Percentiles rank a stretch among this genome's conserved stretches.
Conservation (phyloP, 2,329 filamentous ascomycete genomes). For the Pseudonectria buxi region DNA sequence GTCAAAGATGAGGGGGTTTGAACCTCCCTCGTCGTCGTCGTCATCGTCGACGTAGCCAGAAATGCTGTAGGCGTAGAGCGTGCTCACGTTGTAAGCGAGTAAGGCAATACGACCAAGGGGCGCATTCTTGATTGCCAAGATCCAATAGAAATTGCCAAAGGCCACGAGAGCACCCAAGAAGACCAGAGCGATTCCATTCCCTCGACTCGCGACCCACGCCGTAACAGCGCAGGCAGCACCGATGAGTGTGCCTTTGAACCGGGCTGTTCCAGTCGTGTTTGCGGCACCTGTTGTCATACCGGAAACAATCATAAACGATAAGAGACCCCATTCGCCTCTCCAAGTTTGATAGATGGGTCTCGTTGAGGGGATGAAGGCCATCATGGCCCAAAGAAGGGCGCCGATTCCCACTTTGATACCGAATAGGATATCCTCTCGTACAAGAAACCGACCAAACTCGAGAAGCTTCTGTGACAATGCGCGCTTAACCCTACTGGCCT, state of each 20-base stretch:
- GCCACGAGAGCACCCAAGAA: constrained; percentile 77
- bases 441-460: constrained; percentile 39
- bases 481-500: constrained; percentile 38
- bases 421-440: constrained; percentile 59
- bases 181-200: constrained; percentile 68
- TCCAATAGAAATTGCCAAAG: constrained; percentile 82
- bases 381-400: constrained; percentile 80
- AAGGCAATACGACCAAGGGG: constrained; percentile 91
- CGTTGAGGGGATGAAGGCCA: constrained; percentile 75
- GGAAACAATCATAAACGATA: constrained; percentile 97
- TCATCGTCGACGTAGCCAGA: constrained; percentile 72
- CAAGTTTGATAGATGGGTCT: constrained; percentile 77
- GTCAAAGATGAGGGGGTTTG: constrained; percentile 75
- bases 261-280: constrained; percentile 83
- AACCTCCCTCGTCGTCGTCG: constrained; percentile 82
- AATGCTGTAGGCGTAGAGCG: constrained; percentile 88
- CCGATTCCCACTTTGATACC: constrained; percentile 91
- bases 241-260: constrained; percentile 79
- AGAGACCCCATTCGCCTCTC: constrained; percentile 92
- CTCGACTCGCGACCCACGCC: constrained; percentile 70
- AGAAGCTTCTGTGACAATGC: constrained; percentile 40
- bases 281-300: constrained; percentile 96
- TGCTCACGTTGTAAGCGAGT: constrained; percentile 91
- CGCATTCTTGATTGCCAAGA: constrained; percentile 74
- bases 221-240: constrained; percentile 70